Evolutionary conservation across 2,329 filamentous ascomycete genomes (phyloP).

Genomic region (Aspergillus alliaceus): DNA sequence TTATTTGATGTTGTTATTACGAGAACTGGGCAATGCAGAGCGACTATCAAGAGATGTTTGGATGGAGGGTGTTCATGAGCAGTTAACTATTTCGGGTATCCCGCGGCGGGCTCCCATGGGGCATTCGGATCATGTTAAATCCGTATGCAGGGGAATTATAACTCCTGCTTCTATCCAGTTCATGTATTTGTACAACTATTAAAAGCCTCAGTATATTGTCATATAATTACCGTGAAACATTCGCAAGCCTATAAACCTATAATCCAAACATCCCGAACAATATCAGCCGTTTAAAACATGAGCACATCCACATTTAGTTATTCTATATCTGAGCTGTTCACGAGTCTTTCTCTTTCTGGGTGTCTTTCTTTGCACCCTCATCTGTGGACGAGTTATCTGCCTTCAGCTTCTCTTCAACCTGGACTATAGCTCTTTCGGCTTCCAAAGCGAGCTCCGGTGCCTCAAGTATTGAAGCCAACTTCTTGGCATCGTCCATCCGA

Average conservation of each 20-base stretch:
- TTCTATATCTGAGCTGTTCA: constrained; percentile 8
- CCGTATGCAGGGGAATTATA: constrained; percentile 20
- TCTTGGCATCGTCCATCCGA: constrained; percentile 51
- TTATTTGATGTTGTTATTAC: too few relatives aligned
- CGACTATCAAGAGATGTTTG: too few relatives aligned
- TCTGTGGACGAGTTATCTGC: constrained; percentile 20
- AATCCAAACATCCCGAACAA: neutral
- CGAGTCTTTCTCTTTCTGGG: constrained; percentile 23
- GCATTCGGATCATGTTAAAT: constrained; percentile 26
- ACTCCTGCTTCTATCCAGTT: too few relatives aligned
- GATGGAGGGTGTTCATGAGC: constrained; percentile 1
- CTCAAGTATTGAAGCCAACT: constrained; percentile 61
- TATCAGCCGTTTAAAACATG: neutral
- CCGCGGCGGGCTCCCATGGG: constrained; percentile 19
- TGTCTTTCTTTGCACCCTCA: constrained; percentile 11
- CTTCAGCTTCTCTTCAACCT: constrained; percentile 55
- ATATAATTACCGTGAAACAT: neutral
- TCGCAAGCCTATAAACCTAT: neutral
- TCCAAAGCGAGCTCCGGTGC: constrained; percentile 71
- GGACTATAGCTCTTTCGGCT: constrained; percentile 73
- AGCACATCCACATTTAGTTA: neutral
- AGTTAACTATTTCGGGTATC: constrained; percentile 19
- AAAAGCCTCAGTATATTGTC: neutral
- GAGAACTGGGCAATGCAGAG: constrained; percentile 16
- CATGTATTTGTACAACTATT: too few relatives aligned